Evolutionary conservation across 768 basidiomycete species (phyloP), one percentile per base, ranked within the genome.

Genomic region (Podaxis carcinomalis): DNA sequence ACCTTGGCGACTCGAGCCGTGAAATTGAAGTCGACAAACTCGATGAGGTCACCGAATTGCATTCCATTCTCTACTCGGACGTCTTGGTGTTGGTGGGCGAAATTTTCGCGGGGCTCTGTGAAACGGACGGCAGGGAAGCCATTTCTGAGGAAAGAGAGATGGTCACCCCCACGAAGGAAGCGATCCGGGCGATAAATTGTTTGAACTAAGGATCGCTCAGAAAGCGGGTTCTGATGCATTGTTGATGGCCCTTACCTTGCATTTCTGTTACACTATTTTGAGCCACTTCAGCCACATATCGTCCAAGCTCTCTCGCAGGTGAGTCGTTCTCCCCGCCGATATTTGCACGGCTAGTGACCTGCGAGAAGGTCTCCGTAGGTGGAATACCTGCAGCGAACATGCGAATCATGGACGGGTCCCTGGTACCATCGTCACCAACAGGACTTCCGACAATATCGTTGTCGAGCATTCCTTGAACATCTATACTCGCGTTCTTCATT

Each of bases 31-130:
- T 85, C 83, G 68, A 75, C 76, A 64, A 83, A 84, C 66, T 83
- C 78, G 49, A 70, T 65, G 49, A 83, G 76, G 68, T 85, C 83
- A 37, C 83, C 83, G 64, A 82, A 83, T 66, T 84, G 82, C n/a
- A 77, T 67, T 6, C 81, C 82, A 37, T 80, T 73, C 37, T 68
- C 72, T 47, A 85, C 75, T 25, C 82, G 78, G 46, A 80, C 74
- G 65, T 85, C 77, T 68, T 85, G 83, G 67, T 84, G 81, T 68
- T 85, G 82, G 66, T 83, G 82, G 36, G 79, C 80, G 66, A 82
- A 83, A 67, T 84, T 77, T 68, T 85, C 82, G 67, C 80, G 72
- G 6, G 82, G 83, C 63, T 84, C 83, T 0, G 81, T 83, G 73
- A 83, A 84, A 25, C 82, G 78, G 25, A 82, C 78, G 0, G 83